Base-by-base conservation (phyloP, 495 filamentous ascomycete genomes). In the Cryomyces antarcticus region DNA sequence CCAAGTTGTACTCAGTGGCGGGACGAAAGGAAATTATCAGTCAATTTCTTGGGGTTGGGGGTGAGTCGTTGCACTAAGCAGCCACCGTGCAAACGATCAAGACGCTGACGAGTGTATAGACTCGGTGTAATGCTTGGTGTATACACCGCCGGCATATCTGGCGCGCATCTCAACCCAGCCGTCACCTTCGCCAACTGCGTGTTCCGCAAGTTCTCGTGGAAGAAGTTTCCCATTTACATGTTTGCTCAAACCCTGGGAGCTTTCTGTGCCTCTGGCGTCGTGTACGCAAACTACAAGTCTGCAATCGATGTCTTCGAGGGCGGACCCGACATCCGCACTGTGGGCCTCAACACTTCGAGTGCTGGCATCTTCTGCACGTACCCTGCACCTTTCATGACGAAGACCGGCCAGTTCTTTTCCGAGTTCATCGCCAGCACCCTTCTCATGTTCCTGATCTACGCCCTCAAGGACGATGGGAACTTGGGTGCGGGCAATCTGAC, bases 291-390 rank as follows among this genome's bases (percentile, higher is more conserved):
- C 39, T 60, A 61, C 41, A 48, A 33, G 30, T 51, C 30, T 10
- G 61, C 61, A 6, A 67, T 79, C 47, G 60, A 75, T 35, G 49
- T 53, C 38, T 73, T 61, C 48, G 74, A 77, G 52, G 75, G 72
- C 0, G 64, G 64, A 2, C 37, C 59, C 5, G 47, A 60, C 36
- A 62, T 68, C 46, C 62, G 74, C n/a, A 76, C 72, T 0, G 72
- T 78, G 0, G 66, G 63, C 24, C 38, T 53, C 0, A 72, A 61
- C 3, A 53, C 41, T 7, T 71, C 74, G 10, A 77, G 74, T 4
- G 74, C 67, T 1, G 72, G 70, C 4, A 72, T 80, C 38, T 79
- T 80, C 52, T 73, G 70, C 59, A 77, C 76, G 1, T 79, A 78
- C 44, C 72, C 71, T 1, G 66, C 67, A 24, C 54, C 63, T 3